Evolutionary conservation across 768 basidiomycete genomes (phyloP).

Genomic region (Suillus sp.): DNA sequence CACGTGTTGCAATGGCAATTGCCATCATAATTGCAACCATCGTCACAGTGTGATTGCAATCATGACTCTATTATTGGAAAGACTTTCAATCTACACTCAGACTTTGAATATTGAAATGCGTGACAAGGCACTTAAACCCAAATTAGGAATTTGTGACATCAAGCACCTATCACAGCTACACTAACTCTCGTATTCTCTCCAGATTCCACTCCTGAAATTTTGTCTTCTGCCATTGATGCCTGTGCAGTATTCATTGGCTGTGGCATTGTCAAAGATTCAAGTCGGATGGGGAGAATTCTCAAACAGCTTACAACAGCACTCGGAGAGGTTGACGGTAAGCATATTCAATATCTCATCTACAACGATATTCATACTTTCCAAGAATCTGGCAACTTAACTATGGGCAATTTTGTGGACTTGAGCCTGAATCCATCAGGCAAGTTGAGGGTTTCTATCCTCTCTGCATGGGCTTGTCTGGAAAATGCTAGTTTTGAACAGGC

Average conservation of each 20-base stretch:
- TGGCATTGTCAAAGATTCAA: constrained; percentile 89
- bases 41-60: not conserved
- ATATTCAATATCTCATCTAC: constrained; percentile 8
- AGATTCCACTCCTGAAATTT: constrained; percentile 93
- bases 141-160: constrained; percentile 30
- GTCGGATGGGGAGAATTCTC: constrained; percentile 91
- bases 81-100: too few relatives aligned
- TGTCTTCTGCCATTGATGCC: constrained; percentile 89
- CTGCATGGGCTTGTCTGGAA: constrained; percentile 94
- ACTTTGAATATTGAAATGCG: too few relatives aligned
- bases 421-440: constrained; percentile 95
- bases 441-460: constrained; percentile 88
- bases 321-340: constrained; percentile 84
- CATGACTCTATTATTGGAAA: too few relatives aligned
- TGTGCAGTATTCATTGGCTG: constrained; percentile 96
- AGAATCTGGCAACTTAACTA: constrained; percentile 83
- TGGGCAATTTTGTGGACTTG: constrained; percentile 84
- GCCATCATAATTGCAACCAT: not conserved
- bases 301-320: constrained; percentile 86
- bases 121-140: too few relatives aligned
- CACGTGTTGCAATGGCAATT: not conserved
- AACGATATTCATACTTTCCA: constrained; percentile 11
- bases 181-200: constrained; percentile 95
- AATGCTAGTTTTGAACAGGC: constrained; percentile 70
- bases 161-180: constrained; percentile 97